Evolutionary conservation across 352 stramenopile genomes (phyloP), one percentile per base, ranked within the genome.

Genomic region (Globisporangium takayamanum): DNA sequence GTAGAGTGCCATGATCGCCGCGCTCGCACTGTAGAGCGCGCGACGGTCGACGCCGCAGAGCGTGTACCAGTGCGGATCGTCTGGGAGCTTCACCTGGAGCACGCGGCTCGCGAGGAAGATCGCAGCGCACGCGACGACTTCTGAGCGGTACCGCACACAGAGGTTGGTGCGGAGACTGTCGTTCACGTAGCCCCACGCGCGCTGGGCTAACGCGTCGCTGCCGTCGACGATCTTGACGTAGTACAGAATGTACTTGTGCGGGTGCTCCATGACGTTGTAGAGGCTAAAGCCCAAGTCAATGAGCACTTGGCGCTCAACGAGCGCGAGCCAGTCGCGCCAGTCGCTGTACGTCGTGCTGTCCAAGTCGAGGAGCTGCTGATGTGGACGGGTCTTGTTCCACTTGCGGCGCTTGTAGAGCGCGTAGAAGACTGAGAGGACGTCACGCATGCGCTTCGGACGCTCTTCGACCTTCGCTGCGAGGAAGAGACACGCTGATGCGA

Each of bases 161-260:
- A 97, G 65, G 58, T 97, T 85, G 16, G 73, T 70, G 10, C 91
- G 81, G 8, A 97, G 69, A 57, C 76, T 94, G 72, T 97, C 90
- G 64, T 97, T 97, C 52, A 97, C 72, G 67, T 95, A 97, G 16
- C 74, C 84, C 88, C 89, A 97, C 5, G 89, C 88, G 18, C 75
- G 64, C 59, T 97, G 88, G 10, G 87, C 87, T 46, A 96, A 69
- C 41, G 70, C 66, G 25, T 84, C 70, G 64, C 68, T 82, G 55
- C 75, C 78, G 49, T 90, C 78, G 53, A 96, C 69, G 47, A 95
- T 73, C 57, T 96, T 96, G 61, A 97, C 69, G 63, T 97, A 97
- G 70, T 97, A 97, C 49, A 97, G 60, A 55, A 97, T 90, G 63
- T 92, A 97, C 76, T 97, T 96, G 79, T 97, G 91, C 50, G 89